phyloP scores from a whole-genome alignment of 768 basidiomycete genomes.

The Mycena filopes region DNA sequence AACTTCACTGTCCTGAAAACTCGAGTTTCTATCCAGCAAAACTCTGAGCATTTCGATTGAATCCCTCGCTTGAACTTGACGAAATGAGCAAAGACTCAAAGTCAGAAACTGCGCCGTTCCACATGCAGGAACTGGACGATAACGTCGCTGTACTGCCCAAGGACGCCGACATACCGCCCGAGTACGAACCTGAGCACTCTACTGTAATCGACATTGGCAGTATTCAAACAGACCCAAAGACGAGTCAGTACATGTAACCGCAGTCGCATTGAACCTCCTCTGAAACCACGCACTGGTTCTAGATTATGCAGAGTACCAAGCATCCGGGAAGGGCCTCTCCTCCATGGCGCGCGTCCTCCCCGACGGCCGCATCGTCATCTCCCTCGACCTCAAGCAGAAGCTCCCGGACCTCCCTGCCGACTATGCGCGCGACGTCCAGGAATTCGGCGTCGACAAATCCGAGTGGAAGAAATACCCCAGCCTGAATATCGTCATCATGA shows the following conservation, averaged over 20 bases:
- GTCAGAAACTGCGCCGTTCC: constrained; percentile 25
- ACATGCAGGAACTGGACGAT: constrained; percentile 38
- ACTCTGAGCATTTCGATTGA: no score
- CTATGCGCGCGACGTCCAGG: constrained; percentile 56
- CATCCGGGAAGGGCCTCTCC: constrained; percentile 53
- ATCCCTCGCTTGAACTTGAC: background rate
- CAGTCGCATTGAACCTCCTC: no score
- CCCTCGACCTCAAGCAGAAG: constrained; percentile 58
- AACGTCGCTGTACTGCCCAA: constrained; percentile 27
- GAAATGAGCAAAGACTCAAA: background rate
- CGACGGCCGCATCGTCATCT: constrained; percentile 60
- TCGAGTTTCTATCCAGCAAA: background rate
- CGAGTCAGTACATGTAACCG: constrained; percentile 29
- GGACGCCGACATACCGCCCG: constrained; percentile 23
- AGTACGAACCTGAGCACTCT: constrained; percentile 21
- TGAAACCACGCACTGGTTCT: background rate
- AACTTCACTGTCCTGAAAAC: background rate
- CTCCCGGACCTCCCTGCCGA: constrained; percentile 63
- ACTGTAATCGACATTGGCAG: constrained; percentile 36
- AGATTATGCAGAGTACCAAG: constrained; percentile 53
- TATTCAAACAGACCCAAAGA: constrained; percentile 36
- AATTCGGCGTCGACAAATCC: constrained; percentile 58
- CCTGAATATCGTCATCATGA: constrained; percentile 72
- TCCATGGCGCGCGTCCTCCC: constrained; percentile 52
- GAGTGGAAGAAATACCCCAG: constrained; percentile 50